phyloP scores from a whole-genome alignment of 768 basidiomycete species.

The Kwoniella europaea region DNA sequence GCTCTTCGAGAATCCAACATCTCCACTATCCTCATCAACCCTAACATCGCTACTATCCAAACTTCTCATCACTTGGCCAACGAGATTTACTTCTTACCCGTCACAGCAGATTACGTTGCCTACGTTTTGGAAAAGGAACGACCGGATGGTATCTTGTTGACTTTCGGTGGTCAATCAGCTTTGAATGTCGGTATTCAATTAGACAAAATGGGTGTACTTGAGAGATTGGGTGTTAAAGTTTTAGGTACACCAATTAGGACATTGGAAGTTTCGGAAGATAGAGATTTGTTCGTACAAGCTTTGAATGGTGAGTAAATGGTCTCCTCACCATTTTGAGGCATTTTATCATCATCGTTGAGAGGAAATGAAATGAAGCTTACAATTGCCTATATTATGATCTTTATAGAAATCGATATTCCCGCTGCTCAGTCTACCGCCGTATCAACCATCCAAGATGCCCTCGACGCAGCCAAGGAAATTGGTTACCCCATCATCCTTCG shows the following conservation, averaged over 20 bases:
- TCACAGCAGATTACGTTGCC: conserved; percentile 96
- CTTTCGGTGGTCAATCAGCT: conserved; percentile 97
- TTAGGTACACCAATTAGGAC: conserved; percentile 94
- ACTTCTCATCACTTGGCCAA: conserved; percentile 96
- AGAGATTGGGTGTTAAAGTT: conserved; percentile 88
- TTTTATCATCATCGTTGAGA: background rate
- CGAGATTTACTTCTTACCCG: conserved; percentile 95
- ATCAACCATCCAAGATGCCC: conserved; percentile 89
- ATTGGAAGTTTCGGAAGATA: conserved; percentile 94
- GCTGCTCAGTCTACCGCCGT: conserved; percentile 95
- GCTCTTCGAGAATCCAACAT: conserved; percentile 95
- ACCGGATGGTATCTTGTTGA: conserved; percentile 94
- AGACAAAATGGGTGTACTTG: conserved; percentile 94
- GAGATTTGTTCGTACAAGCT: conserved; percentile 93
- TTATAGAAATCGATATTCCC: conserved; percentile 92
- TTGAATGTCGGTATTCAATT: conserved; percentile 96
- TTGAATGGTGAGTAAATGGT: conserved; percentile 73
- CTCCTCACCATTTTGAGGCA: background rate
- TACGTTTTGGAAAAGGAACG: conserved; percentile 98
- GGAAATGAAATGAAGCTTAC: no score
- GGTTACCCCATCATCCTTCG: conserved; percentile 98
- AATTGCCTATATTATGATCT: background rate
- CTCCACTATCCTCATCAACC: conserved; percentile 92
- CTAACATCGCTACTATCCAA: conserved; percentile 99
- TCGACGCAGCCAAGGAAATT: conserved; percentile 85